Evolutionary conservation across 1,284 basidiomycete species (phyloP), one percentile per base, ranked within the genome.

Genomic region (Wallemia mellicola): DNA sequence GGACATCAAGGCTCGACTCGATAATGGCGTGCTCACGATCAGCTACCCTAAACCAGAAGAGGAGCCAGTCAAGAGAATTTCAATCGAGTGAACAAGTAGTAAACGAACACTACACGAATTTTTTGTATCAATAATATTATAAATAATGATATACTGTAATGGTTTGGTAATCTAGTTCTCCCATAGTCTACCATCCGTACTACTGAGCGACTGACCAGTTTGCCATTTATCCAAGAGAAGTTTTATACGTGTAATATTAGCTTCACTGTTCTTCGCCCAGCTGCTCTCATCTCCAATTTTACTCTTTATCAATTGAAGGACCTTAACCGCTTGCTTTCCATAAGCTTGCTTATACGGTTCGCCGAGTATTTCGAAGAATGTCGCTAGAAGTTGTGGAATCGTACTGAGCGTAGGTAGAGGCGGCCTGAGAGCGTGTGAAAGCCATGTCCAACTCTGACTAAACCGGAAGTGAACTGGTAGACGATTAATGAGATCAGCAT

Each of bases 361-460:
- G 15, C 55, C 55, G 24, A 28, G 25, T 2, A 57, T 57, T 17
- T 57, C 55, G 55, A 57, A 28, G 55, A 57, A 57, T 9, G 55
- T 57, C 9, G 55, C 55, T 9, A 57, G 25, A 25, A 57, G 27
- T 17, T 27, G 65, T 0, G 72, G 68, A 28, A 64, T 62, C 7
- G 65, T 67, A 24, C 63, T 65, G 28, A 67, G 65, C 2, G 59
- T 61, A 2, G 65, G 65, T 57, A 70, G 59, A 0, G 66, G 66
- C 19, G 67, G 65, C 24, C 66, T 66, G 5, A 66, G 60, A 32
- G 69, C 62, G 24, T 63, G 61, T 3, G 74, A 81, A 60, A 70
- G 79, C 86, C 79, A 72, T 74, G 79, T 60, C 91, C 74, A 64
- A 77, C 71, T 68, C 76, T 77, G 59, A 74, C 77, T 33, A 74